Evolutionary conservation across 768 basidiomycete species (phyloP), one percentile per base, ranked within the genome.

Genomic region (Suillus spraguei): DNA sequence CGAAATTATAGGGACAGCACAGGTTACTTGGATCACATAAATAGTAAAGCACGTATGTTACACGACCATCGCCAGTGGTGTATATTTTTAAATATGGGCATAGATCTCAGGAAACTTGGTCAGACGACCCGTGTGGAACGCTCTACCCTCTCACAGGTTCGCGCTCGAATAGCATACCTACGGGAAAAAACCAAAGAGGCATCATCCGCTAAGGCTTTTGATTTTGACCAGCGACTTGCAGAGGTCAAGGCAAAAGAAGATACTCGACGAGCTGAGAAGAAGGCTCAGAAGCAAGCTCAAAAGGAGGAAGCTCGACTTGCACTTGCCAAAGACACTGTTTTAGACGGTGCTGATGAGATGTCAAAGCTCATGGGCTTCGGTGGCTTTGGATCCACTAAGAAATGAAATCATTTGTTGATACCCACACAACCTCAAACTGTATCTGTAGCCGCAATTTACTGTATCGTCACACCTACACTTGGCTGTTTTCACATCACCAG

Each of bases 21-120:
- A n/a, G 92, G 88, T 11, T 99, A 99, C 74, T 80, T 99, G 54
- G 96, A 98, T 73, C 97, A 99, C 72, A 86, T 99, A 62, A 99
- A 99, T 77, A 89, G 94, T 64, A 84, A 95, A 81, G 87, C 87
- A 60, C 97, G 97, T 98, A 74, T 70, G 95, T 86, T 10, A 56
- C 53, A 59, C 63, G 2, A 61, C n/a, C 49, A 2, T 20, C 8
- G 17, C 17, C 17, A 28, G 61, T 66, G 61, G 64, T 52, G 63
- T 60, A 36, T 44, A 9, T 62, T 59, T 44, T 42, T 46, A 41
- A 33, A 35, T 16, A 13, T 24, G n/a, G n/a, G 32, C 7, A n/a
- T 73, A 99, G 97, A 99, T 82, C 82, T 99, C 59, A 89, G 95
- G 47, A 85, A 82, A 32, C 70, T 99, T n/a, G 97, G 97, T n/a